Base-by-base conservation (phyloP, 805 yeast species). In the Cyberlindnera subsufficiens region DNA sequence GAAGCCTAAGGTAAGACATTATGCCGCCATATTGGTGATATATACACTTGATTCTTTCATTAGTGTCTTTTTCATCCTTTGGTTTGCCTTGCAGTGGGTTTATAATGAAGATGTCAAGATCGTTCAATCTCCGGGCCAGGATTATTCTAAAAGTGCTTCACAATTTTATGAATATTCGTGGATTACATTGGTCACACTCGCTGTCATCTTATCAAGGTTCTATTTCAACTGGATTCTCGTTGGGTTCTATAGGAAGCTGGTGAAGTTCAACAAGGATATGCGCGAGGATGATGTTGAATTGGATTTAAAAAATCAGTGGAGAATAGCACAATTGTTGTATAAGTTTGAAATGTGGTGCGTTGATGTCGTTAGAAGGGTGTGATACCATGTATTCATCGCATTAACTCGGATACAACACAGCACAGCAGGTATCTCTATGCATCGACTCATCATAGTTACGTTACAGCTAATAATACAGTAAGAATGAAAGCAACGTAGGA, bases 21-120 rank as follows among this genome's bases (percentile, higher is more conserved):
- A 78, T 53, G 76, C 93, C 5, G 68, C 82, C 22, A 78, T 83
- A 25, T 73, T 85, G 14, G 63, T 83, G 35, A 59, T 82, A 3
- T 90, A 82, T 60, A 53, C 77, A 2, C 35, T 77, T 9, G 97
- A 91, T 59, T 81, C 96, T 0, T 30, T 81, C 0, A 61, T 77
- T 33, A 86, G 87, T 22, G 61, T 78, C 22, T 62, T 83, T 3
- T 89, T 84, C 62, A 86, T 95, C 17, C 50, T 82, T 5, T 84
- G 80, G 63, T 90, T 91, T 59, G 73, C 82, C 6, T 72, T 74
- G 41, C 74, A 78, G 46, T 91, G 97, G 96, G 84, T 88, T 56
- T 61, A 67, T 3, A 77, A 74, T 45, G 79, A 72, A 40, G 61
- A 59, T 20, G 54, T 53, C 16, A 56, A 59, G 8, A 39, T 51